Percentiles rank a stretch among this genome's conserved stretches.
Evolutionary conservation across 805 yeast species (phyloP).

Genomic region (Wickerhamomyces ciferrii): DNA sequence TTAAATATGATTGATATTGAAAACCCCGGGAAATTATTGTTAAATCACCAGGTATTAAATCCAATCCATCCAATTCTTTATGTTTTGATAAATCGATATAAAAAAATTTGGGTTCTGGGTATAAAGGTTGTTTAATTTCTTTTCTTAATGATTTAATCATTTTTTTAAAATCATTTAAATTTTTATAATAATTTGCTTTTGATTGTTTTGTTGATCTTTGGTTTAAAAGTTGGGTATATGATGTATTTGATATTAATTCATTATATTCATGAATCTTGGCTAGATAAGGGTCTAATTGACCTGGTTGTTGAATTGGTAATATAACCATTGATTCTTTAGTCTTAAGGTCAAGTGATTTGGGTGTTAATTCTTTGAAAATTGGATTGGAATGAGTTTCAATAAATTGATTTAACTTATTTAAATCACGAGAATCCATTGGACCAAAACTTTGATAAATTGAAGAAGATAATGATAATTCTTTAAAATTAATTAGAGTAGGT

Average conservation of each 20-base stretch:
- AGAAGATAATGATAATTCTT: constrained; percentile 48
- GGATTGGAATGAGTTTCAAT: constrained; percentile 44
- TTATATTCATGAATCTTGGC: not conserved
- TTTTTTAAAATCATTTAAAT: not conserved
- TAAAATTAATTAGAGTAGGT: constrained; percentile 60
- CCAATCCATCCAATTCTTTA: too few relatives aligned
- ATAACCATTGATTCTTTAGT: too few relatives aligned
- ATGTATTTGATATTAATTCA: not conserved
- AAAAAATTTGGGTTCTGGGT: not conserved
- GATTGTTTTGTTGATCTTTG: not conserved
- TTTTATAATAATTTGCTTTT: not conserved
- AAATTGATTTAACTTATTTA: constrained; percentile 42
- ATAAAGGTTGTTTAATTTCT: not conserved
- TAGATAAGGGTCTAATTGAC: not conserved
- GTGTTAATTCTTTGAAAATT: constrained; percentile 44
- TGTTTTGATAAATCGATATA: not conserved
- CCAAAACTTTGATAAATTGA: constrained; percentile 55
- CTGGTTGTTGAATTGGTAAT: not conserved
- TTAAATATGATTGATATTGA: not conserved
- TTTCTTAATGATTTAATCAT: not conserved
- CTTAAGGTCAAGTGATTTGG: too few relatives aligned
- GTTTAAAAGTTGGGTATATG: not conserved
- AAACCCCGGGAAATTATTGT: not conserved
- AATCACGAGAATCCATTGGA: constrained; percentile 56
- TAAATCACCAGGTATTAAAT: too few relatives aligned